Evolutionary conservation across 2,329 filamentous ascomycete species (phyloP), one percentile per base, ranked within the genome.

Genomic region (Furcasterigmium sp.): DNA sequence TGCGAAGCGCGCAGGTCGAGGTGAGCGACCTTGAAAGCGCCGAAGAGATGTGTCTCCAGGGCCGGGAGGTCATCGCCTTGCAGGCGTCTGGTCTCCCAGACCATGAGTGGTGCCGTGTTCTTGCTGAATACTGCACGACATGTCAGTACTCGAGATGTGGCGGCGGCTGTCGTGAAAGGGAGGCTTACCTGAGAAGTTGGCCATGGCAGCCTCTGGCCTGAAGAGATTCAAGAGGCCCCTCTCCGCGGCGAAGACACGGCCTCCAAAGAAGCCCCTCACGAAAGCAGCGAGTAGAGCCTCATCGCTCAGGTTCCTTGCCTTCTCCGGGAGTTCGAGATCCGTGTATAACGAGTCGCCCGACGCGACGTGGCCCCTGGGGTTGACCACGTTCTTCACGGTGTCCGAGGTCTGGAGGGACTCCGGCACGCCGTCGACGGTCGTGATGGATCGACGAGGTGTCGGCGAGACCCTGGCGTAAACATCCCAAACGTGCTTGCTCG

Each of bases 221-320:
- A 30, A 17, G 10, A 20, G 10, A 28, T 49, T 46, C 2, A 59
- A 44, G 0, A 43, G 37, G 5, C 46, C 26, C 8, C 54, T 47
- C 39, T 63, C 60, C 0, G 52, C 55, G 1, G 46, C 49, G 30
- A 63, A 50, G 1, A 63, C 59, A 1, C 49, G 38, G 0, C 60
- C 60, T 5, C 56, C 58, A 38, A 62, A 62, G 21, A 57, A 63
- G 0, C 53, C 57, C 11, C 49, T 56, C 2, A 57, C 41, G 9
- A 62, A 60, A 2, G 48, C 51, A 1, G 60, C 53, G 19, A 63
- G 44, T 6, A 63, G 36, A 3, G 37, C 41, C 23, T 61, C 54
- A 28, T 63, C 58, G 2, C 53, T 48, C 2, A 56, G 29, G 11
- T 42, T 3, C 2, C 32, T 28, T 15, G 49, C 44, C 7, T 45